Evolutionary conservation across 2,329 filamentous ascomycete genomes (phyloP), one percentile per base, ranked within the genome.

Genomic region (Fusarium sp.): DNA sequence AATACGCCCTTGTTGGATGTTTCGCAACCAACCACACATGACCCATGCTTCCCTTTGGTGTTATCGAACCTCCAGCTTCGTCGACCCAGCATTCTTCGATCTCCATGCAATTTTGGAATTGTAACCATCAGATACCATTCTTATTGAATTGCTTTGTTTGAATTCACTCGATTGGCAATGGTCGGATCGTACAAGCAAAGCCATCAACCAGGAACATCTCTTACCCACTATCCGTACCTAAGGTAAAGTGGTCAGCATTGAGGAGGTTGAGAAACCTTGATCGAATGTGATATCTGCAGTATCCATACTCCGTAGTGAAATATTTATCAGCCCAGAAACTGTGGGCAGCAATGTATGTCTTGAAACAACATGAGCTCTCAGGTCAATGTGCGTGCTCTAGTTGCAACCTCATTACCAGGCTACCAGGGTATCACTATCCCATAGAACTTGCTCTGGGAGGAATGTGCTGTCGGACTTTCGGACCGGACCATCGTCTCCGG

Each of bases 401-500:
- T 50, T 53, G 41, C 48, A 55, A 55, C 15, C 38, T 64, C 47
- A 20, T 20, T n/a, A 32, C 14, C 35, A 36, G 32, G 32, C 30
- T 32, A 32, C 32, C 14, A 35, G 32, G 20, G 47, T 30, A 50
- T 30, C 14, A 12, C 26, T 48, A 30, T 28, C 11, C 47, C 47
- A 14, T 32, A 15, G 32, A 51, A 32, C 47, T 51, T 51, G 48
- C 36, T 44, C 26, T 51, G 30, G 28, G 26, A 22, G 48, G 17
- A n/a, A 66, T 44, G n/a, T 44, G 24, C 17, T 26, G 36, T 18
- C 41, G 67, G 67, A 51, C 38, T 68, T 51, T 35, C 30, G 24
- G 35, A 35, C 56, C 74, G 74, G 74, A 73, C 51, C 42, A 26
- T 65, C 54, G 36, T 24, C 58, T 76, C 74, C 75, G 71, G 45